phyloP scores from a whole-genome alignment of 1,284 basidiomycete species.

The Cutaneotrichosporon sp. region DNA sequence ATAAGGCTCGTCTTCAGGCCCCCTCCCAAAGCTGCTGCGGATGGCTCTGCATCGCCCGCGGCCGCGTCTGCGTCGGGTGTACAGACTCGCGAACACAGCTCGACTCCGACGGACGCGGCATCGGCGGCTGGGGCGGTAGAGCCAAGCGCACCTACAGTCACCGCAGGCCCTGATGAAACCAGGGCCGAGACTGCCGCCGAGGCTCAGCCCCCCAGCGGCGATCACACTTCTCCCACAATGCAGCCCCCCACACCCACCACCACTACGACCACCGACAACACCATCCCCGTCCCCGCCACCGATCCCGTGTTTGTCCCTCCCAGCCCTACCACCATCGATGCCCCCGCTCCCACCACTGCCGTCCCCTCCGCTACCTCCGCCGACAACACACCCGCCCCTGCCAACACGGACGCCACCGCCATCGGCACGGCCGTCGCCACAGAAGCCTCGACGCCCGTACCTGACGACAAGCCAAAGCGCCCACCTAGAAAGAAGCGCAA shows the following conservation, averaged over 20 bases:
- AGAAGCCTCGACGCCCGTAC: slow-evolving; percentile 1
- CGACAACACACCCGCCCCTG: not conserved
- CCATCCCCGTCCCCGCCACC: not conserved
- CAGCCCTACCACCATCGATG: not conserved
- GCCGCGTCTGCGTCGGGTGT: not conserved
- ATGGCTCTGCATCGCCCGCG: not conserved
- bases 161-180: slow-evolving; percentile 5
- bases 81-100: not conserved
- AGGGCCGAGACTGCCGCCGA: slow-evolving; percentile 6
- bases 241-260: not conserved
- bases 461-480: slow-evolving; percentile 25
- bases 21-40: slow-evolving; percentile 9
- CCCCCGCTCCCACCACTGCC: not conserved
- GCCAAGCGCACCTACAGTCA: not conserved
- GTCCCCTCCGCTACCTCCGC: not conserved
- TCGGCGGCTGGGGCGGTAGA: not conserved
- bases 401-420: not conserved
- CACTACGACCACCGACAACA: not conserved
- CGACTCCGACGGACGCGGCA: not conserved
- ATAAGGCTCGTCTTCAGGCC: slow-evolving; percentile 8
- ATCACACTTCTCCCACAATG: slow-evolving; percentile 2
- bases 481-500: slow-evolving; percentile 41
- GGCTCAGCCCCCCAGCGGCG: slow-evolving; percentile 1
- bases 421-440: not conserved
- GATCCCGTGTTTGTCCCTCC: not conserved